Base-by-base conservation (phyloP, 2,329 filamentous ascomycete species). In the Aspergillus phoenicis region DNA sequence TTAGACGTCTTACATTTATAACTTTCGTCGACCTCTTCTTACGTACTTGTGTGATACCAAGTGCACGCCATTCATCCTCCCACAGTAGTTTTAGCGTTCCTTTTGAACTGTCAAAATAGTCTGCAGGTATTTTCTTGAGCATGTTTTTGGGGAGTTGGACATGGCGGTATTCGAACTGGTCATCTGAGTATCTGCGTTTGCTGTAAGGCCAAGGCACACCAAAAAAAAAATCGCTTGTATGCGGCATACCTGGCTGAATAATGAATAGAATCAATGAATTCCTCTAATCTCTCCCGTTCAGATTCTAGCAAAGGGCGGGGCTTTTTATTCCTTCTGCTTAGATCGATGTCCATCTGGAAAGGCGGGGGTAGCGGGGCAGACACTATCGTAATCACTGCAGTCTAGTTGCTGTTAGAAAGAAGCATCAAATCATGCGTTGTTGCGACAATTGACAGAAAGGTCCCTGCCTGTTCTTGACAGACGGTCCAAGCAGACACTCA, bases 131-230 rank as follows among this genome's bases (percentile, higher is more conserved):
- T 43, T 87, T 90, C 80, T 98, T 98, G 66, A 99, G 88, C 95
- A 99, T 99, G 69, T 92, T 89, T 81, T 99, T 99, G 47, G 95
- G 95, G 30, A 99, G 87, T 78, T 97, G 93, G 61, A 99, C 95
- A 78, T 99, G 95, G 66, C 95, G 91, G 81, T 99, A 99, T 80
- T 99, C 95, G 78, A 89, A 97, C 78, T 95, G 87, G 79, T 87
- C 89, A 73, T 99, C 95, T 28, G 89, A 93, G 77, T 99, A 99
- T 77, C 95, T 98, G 75, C 98, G 75, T 36, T 54, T 48, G 13
- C 66, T 68, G 64, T 70, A 65, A 36, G 61, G 39, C 36, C 59
- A 39, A 41, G 36, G 15, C 4, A 36, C 15, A 10, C 11, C 20
- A 36, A 17, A n/a, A 24, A 24, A 24, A 30, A 30, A 17, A 52